Evolutionary conservation across 2,329 filamentous ascomycete genomes (phyloP).

Genomic region (Diaporthe sp.): DNA sequence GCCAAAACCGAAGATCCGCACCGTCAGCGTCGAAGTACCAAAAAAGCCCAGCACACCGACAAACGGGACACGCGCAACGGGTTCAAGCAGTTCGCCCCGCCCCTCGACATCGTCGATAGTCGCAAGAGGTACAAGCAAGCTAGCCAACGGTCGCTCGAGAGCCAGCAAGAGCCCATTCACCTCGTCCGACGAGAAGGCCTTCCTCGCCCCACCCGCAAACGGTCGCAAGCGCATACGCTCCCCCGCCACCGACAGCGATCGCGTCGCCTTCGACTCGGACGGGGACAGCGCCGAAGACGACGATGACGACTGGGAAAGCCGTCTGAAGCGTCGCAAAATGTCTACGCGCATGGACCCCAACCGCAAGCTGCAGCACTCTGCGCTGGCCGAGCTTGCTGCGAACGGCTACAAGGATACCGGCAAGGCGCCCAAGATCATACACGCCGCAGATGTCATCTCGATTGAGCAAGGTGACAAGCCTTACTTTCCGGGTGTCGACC

Average conservation of each 20-base stretch:
- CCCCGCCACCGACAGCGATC: slow-evolving; percentile 59
- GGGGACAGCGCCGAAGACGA: slow-evolving; percentile 65
- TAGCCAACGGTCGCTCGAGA: slow-evolving; percentile 23
- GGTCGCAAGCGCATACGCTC: slow-evolving; percentile 50
- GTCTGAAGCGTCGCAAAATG: slow-evolving; percentile 63
- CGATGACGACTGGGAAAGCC: slow-evolving; percentile 64
- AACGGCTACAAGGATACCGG: slow-evolving; percentile 51
- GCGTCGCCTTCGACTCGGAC: slow-evolving; percentile 65
- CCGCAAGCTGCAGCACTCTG: slow-evolving; percentile 61
- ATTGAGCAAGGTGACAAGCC: slow-evolving; percentile 65
- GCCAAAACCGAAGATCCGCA: slow-evolving; percentile 39
- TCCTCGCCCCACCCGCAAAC: slow-evolving; percentile 36
- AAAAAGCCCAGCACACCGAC: slow-evolving; percentile 37
- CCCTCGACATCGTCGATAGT: slow-evolving; percentile 18
- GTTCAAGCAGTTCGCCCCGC: slow-evolving; percentile 32
- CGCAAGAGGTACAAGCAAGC: slow-evolving; percentile 30
- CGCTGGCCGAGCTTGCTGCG: slow-evolving; percentile 42
- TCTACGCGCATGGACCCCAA: slow-evolving; percentile 58
- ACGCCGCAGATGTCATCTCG: slow-evolving; percentile 70
- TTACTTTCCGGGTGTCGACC: slow-evolving; percentile 60
- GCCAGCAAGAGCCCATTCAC: slow-evolving; percentile 40
- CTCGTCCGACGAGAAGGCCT: slow-evolving; percentile 38
- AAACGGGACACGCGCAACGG: slow-evolving; percentile 23
- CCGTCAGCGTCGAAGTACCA: slow-evolving; percentile 37
- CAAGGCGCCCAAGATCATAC: slow-evolving; percentile 64